Conservation (phyloP, 2,329 filamentous ascomycete species). For the Ramichloridium luteum region DNA sequence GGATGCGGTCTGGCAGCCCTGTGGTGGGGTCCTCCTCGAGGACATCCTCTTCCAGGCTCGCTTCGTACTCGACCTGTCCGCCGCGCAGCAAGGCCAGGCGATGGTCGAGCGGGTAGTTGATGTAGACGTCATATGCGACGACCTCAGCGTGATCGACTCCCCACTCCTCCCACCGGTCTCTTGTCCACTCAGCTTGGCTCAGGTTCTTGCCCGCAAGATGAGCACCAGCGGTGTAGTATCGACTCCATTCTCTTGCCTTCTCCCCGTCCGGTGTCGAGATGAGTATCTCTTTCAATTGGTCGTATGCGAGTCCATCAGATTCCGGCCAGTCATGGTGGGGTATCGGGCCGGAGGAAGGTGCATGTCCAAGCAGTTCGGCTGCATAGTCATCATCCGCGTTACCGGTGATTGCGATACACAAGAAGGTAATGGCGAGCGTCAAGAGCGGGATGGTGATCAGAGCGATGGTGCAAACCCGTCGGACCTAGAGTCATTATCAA, state of each 20-base stretch:
- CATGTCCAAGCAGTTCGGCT: too few relatives aligned
- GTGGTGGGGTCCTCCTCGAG: constrained; percentile 73
- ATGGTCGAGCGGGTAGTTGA: constrained; percentile 40
- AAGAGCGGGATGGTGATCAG: constrained; percentile 28
- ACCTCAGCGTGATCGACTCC: constrained; percentile 34
- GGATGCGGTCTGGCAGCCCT: constrained; percentile 57
- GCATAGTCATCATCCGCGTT: too few relatives aligned
- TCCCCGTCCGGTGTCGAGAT: constrained; percentile 41
- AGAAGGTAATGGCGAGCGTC: constrained; percentile 26
- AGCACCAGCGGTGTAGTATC: constrained; percentile 39
- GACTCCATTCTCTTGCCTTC: constrained; percentile 38
- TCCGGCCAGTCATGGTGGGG: too few relatives aligned
- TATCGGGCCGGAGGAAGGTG: too few relatives aligned
- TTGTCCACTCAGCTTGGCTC: constrained; percentile 41
- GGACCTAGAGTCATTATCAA: constrained; percentile 34
- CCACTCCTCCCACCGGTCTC: constrained; percentile 37
- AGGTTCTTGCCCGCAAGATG: constrained; percentile 41
- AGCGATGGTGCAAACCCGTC: constrained; percentile 54
- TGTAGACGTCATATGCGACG: constrained; percentile 39
- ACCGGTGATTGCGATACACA: constrained; percentile 28
- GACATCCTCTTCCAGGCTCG: constrained; percentile 71
- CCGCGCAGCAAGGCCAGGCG: constrained; percentile 33
- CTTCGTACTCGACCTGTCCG: constrained; percentile 31
- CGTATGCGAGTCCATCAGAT: constrained; percentile 38
- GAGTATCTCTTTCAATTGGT: constrained; percentile 44